Evolutionary conservation across 805 yeast species (phyloP).

Genomic region (Pichia insulana): DNA sequence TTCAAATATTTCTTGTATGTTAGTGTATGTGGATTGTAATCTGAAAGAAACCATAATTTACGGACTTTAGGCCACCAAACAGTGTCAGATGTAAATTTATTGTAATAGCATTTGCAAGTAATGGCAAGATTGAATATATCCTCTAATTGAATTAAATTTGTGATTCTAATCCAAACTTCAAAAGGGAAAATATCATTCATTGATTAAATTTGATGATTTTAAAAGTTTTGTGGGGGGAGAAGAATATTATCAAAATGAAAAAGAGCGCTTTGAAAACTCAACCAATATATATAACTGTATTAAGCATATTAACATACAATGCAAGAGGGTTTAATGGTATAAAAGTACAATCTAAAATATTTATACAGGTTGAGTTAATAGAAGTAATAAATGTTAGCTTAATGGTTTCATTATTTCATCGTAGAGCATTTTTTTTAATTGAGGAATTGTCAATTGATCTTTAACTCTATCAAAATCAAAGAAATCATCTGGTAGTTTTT

Average conservation of each 20-base stretch:
- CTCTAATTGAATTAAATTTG: slow-evolving; percentile 1
- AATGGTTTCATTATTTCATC: slow-evolving; percentile 65
- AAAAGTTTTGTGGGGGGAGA: no score
- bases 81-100: slow-evolving; percentile 9
- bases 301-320: no score
- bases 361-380: background rate
- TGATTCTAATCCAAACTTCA: slow-evolving; percentile 19
- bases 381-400: slow-evolving; percentile 7
- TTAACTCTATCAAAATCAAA: slow-evolving; percentile 83
- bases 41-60: slow-evolving; percentile 3
- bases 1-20: background rate
- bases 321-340: background rate
- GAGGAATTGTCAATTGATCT: slow-evolving; percentile 67
- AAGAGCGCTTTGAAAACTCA: no score
- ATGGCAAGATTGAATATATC: slow-evolving; percentile 12
- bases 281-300: no score
- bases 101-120: slow-evolving; percentile 5
- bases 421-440: slow-evolving; percentile 69
- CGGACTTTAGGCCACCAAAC: slow-evolving; percentile 16
- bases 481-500: slow-evolving; percentile 76
- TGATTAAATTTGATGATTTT: background rate
- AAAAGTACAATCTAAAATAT: background rate
- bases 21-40: slow-evolving; percentile 2
- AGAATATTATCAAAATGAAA: no score
- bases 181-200: slow-evolving; percentile 8